Conservation (phyloP, 2,329 filamentous ascomycete species). For the Neonectria hederae region DNA sequence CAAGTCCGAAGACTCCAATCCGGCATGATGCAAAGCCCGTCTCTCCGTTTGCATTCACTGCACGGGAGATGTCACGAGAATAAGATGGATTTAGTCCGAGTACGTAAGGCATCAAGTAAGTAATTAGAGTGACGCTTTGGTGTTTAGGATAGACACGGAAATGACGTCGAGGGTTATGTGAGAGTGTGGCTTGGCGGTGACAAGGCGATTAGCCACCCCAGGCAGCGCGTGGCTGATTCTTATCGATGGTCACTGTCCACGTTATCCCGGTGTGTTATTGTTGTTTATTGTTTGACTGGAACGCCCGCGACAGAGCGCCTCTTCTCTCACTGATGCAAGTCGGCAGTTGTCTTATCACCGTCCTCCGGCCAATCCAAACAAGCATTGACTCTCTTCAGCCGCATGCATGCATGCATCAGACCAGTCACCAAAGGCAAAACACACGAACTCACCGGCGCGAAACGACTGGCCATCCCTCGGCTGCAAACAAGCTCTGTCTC, state of each 20-base stretch:
- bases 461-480: not conserved
- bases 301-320: not conserved
- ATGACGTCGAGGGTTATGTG: not conserved
- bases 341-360: not conserved
- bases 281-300: not conserved
- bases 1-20: not conserved
- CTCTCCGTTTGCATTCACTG: no score
- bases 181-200: not conserved
- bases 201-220: not conserved
- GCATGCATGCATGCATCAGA: not conserved
- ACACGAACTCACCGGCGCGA: not conserved
- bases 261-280: not conserved
- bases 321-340: not conserved
- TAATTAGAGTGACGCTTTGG: not conserved
- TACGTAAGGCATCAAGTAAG: no score
- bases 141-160: not conserved
- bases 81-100: not conserved
- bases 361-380: not conserved
- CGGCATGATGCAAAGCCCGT: not conserved
- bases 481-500: not conserved
- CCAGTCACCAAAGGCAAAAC: not conserved
- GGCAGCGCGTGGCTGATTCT: not conserved
- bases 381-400: not conserved
- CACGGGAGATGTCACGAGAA: not conserved
- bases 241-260: not conserved